A percentile compares a stretch with the other conserved stretches of the same genome.
These are phyloP conservation scores for Kalmanozyma brasiliensis DNA, from an alignment of 1,284 basidiomycete genomes.

Conservation along the genomic window DNA sequence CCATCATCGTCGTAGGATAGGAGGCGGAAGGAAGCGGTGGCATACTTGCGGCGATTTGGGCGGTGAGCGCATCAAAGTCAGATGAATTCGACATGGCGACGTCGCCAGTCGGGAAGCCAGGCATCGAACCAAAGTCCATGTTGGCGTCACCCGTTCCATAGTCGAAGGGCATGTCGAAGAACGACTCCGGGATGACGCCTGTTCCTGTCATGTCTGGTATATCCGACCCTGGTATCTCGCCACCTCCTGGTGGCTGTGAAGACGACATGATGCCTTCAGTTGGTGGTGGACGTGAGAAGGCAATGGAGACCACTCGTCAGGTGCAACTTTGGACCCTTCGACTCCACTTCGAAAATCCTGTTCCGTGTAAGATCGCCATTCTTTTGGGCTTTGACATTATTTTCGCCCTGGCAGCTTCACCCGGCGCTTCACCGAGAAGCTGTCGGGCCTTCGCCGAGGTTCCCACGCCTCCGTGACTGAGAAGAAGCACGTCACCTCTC, in stretches of 20 bases:
- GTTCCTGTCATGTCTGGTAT: conserved; percentile 12
- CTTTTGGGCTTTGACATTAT: too few relatives aligned
- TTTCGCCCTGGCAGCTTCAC: too few relatives aligned
- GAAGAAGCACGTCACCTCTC: too few relatives aligned
- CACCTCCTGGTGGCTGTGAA: conserved; percentile 15
- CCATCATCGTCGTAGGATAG: neutral
- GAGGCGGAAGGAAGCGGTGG: conserved; percentile 7
- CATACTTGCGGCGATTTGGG: conserved; percentile 27
- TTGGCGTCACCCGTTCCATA: conserved; percentile 10
- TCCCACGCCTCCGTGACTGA: too few relatives aligned
- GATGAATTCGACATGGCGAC: conserved; percentile 14
- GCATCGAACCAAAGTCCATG: conserved; percentile 23
- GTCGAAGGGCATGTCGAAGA: conserved; percentile 48
- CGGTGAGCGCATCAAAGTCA: conserved; percentile 31
- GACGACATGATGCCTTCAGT: conserved; percentile 11
- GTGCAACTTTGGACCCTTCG: conserved; percentile 2
- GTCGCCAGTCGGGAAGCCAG: conserved; percentile 12
- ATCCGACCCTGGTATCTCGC: conserved; percentile 6
- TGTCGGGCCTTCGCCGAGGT: too few relatives aligned
- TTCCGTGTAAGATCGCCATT: neutral
- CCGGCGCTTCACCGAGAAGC: too few relatives aligned
- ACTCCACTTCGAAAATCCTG: conserved; percentile 9
- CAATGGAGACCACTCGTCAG: neutral
- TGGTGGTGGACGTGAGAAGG: neutral
- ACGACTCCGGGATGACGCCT: conserved; percentile 37